Evolutionary conservation across 1,284 basidiomycete genomes (phyloP).

Genomic region (Ustilago curta): DNA sequence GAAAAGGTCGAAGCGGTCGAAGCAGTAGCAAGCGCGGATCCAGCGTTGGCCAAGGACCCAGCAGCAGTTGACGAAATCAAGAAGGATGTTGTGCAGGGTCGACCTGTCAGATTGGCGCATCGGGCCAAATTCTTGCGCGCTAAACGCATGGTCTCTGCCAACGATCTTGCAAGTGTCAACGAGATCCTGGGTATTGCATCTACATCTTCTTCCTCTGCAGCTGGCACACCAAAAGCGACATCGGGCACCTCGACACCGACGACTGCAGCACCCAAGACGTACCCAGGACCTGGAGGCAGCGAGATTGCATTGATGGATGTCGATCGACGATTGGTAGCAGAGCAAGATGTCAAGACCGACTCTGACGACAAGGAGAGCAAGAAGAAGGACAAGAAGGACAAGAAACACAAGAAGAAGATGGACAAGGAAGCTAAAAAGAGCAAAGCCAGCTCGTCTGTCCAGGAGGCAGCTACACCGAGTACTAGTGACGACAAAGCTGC

Average conservation of each 20-base stretch:
- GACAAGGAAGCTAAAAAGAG: slow-evolving; percentile 39
- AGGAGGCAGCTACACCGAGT: background rate
- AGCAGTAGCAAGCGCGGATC: slow-evolving; percentile 23
- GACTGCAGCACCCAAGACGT: slow-evolving; percentile 24
- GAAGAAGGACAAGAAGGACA: slow-evolving; percentile 24
- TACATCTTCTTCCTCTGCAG: slow-evolving; percentile 42
- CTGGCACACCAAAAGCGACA: slow-evolving; percentile 29
- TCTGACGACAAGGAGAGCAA: slow-evolving; percentile 22
- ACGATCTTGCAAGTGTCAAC: slow-evolving; percentile 59
- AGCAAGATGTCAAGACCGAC: slow-evolving; percentile 6
- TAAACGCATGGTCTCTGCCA: slow-evolving; percentile 60
- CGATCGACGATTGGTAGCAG: slow-evolving; percentile 35
- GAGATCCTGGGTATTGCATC: slow-evolving; percentile 65
- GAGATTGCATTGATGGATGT: slow-evolving; percentile 48
- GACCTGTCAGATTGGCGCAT: slow-evolving; percentile 45
- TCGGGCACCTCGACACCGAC: slow-evolving; percentile 38
- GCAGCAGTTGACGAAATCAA: slow-evolving; percentile 40
- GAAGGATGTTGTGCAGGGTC: slow-evolving; percentile 28
- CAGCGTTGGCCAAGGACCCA: slow-evolving; percentile 19
- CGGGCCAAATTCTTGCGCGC: slow-evolving; percentile 67
- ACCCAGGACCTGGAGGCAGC: slow-evolving; percentile 46
- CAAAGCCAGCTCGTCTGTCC: slow-evolving; percentile 15
- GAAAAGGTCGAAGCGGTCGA: slow-evolving; percentile 30
- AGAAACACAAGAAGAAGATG: slow-evolving; percentile 28
- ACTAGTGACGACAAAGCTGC: background rate